These are phyloP conservation scores for Myxozyma mucilagina DNA, from an alignment of 805 yeast genomes.

Conservation along the genomic window DNA sequence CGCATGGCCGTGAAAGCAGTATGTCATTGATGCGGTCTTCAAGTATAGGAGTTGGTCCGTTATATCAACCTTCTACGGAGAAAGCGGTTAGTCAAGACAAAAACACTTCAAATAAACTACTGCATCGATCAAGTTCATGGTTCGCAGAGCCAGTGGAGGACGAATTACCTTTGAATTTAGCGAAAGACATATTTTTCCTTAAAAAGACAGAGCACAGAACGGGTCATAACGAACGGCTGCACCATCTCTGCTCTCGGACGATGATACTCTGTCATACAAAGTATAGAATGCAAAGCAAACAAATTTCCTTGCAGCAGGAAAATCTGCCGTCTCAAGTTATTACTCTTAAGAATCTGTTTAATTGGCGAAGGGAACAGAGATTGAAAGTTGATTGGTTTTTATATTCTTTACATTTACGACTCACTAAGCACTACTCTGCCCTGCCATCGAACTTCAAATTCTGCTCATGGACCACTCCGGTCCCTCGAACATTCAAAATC, in stretches of 20 bases:
- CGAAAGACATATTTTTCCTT: slow-evolving; percentile 10
- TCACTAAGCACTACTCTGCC: neutral
- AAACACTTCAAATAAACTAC: neutral
- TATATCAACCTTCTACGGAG: neutral
- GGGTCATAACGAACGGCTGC: slow-evolving; percentile 5
- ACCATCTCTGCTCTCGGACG: slow-evolving; percentile 11
- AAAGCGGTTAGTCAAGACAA: neutral
- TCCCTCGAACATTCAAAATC: slow-evolving; percentile 10
- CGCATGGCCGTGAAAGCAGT: neutral
- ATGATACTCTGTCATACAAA: neutral
- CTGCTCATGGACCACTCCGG: slow-evolving; percentile 13
- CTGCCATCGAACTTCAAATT: neutral
- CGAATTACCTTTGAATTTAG: slow-evolving; percentile 9
- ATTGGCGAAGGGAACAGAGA: slow-evolving; percentile 21
- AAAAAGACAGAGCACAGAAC: slow-evolving; percentile 15
- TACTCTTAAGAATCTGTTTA: slow-evolving; percentile 7
- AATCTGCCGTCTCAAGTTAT: neutral
- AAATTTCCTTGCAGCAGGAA: neutral
- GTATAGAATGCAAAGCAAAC: neutral
- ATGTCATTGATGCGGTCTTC: neutral
- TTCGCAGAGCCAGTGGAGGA: neutral
- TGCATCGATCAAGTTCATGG: neutral
- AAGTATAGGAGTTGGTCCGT: neutral
- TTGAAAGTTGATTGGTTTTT: slow-evolving; percentile 19
- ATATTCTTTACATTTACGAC: neutral